Conservation (phyloP, 805 yeast genomes). For the Danielozyma ontarioensis region DNA sequence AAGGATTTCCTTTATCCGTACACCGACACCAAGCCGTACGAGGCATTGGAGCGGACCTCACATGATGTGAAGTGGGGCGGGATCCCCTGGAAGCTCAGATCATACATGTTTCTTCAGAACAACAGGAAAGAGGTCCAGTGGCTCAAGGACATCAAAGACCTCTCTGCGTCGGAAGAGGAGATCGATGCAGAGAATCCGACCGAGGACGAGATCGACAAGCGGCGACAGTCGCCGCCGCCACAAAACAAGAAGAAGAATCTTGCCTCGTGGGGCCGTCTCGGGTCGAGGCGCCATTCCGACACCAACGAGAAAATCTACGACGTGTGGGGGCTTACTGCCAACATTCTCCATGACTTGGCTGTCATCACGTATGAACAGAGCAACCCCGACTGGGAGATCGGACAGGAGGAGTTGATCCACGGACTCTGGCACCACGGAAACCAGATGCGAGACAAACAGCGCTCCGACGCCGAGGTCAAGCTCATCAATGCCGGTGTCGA, state of each 20-base stretch:
- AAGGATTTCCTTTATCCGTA: constrained; percentile 47
- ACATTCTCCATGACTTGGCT: constrained; percentile 68
- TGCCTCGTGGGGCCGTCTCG: constrained; percentile 34
- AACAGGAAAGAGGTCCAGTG: constrained; percentile 56
- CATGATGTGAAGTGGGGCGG: constrained; percentile 63
- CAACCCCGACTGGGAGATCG: constrained; percentile 29
- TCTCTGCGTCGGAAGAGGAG: constrained; percentile 56
- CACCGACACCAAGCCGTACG: constrained; percentile 14
- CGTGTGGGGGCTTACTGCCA: constrained; percentile 82
- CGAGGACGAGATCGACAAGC: constrained; percentile 6
- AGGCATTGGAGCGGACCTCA: constrained; percentile 25
- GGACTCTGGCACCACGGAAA: constrained; percentile 49
- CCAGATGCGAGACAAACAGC: constrained; percentile 43
- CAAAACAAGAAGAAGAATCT: constrained; percentile 10
- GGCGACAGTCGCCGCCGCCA: constrained; percentile 6
- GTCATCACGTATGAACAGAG: constrained; percentile 38
- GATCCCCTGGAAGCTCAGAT: constrained; percentile 58
- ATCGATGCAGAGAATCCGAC: constrained; percentile 8
- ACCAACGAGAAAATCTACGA: constrained; percentile 52
- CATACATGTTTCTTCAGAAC: constrained; percentile 53
- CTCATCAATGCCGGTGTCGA: constrained; percentile 33
- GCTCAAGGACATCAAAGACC: constrained; percentile 52
- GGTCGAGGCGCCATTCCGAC: constrained; percentile 30
- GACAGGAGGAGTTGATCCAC: constrained; percentile 64
- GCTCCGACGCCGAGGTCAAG: constrained; percentile 51